Percentiles rank a stretch among this genome's conserved stretches.
Conservation (phyloP, 306 rosid species). For the Pterocarpus macrocarpus region DNA sequence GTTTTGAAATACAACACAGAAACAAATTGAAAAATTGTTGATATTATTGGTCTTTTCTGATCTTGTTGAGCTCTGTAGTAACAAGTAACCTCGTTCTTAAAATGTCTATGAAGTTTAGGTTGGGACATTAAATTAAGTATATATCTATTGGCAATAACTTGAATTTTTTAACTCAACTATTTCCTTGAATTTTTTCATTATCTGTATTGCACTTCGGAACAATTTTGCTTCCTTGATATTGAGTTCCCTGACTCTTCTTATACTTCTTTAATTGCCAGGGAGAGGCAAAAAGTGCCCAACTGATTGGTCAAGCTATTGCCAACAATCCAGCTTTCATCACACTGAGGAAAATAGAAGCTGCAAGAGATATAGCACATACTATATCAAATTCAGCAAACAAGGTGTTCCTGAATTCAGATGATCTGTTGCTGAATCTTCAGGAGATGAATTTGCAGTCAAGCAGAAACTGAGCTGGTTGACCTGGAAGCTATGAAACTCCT, state of each 20-base stretch:
- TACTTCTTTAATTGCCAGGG: slow-evolving; percentile 56
- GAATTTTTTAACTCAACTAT: no score
- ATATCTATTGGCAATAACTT: no score
- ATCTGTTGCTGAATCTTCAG: slow-evolving; percentile 88
- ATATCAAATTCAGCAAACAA: slow-evolving; percentile 71
- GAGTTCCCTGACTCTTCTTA: background rate
- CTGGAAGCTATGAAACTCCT: background rate
- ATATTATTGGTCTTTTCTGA: slow-evolving; percentile 3
- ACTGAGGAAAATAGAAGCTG: slow-evolving; percentile 91
- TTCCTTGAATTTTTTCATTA: no score
- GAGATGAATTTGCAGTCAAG: slow-evolving; percentile 61
- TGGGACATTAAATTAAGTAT: background rate
- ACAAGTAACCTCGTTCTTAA: background rate
- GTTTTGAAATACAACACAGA: slow-evolving; percentile 1
- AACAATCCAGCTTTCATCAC: slow-evolving; percentile 82
- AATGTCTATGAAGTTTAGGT: slow-evolving; percentile 19
- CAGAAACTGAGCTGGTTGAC: slow-evolving; percentile 46
- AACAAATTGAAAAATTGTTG: background rate
- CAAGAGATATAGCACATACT: slow-evolving; percentile 82
- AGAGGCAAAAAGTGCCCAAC: slow-evolving; percentile 84
- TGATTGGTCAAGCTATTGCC: slow-evolving; percentile 85
- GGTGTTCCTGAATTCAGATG: slow-evolving; percentile 69
- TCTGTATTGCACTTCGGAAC: background rate
- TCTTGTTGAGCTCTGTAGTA: background rate
- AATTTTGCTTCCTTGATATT: background rate